Evolutionary conservation across 2,329 filamentous ascomycete species (phyloP), one percentile per base, ranked within the genome.

Genomic region (Paecilomyces fulvus): DNA sequence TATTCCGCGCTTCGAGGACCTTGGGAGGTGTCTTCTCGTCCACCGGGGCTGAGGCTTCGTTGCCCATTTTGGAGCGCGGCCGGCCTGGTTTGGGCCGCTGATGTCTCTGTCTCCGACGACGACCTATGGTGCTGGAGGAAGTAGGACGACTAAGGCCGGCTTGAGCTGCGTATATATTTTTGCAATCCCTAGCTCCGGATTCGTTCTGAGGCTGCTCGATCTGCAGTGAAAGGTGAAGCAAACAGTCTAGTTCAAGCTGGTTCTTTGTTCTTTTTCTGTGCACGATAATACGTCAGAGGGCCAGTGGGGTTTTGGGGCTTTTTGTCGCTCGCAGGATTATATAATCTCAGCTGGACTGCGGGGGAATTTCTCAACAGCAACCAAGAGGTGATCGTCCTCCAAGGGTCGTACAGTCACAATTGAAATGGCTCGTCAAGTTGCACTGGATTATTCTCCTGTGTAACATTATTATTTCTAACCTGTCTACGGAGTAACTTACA

Each of bases 41-140:
- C 60, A 92, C 72, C 55, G 82, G 76, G 30, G 76, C 79, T 23
- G 89, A 95, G 62, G 85, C 80, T 69, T 95, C 90, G 72, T 96
- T 90, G 58, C 92, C 92, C 92, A 96, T 96, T 54, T 55, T 67
- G 66, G 30, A 30, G 53, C 61, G 68, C 56, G 64, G 65, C 60
- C 70, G 71, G 60, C 60, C 28, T 60, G 60, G 65, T 63, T 58
- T 68, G 60, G 62, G 61, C 56, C 70, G 67, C 65, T 75, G 73
- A 64, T 76, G 73, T 43, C 71, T 64, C 60, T 77, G 55, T 60
- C 61, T 76, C 61, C 74, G 72, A 64, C 77, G 76, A 63, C 79
- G 77, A 65, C 78, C 79, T 80, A 81, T 82, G 63, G 67, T 76
- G 70, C 49, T 17, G 8, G 37, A 43, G 14, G 8, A 43, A n/a